A percentile compares a stretch with the other conserved stretches of the same genome.
phyloP scores from a whole-genome alignment of 345 rosid genomes.

The Lumnitzera racemosa region DNA sequence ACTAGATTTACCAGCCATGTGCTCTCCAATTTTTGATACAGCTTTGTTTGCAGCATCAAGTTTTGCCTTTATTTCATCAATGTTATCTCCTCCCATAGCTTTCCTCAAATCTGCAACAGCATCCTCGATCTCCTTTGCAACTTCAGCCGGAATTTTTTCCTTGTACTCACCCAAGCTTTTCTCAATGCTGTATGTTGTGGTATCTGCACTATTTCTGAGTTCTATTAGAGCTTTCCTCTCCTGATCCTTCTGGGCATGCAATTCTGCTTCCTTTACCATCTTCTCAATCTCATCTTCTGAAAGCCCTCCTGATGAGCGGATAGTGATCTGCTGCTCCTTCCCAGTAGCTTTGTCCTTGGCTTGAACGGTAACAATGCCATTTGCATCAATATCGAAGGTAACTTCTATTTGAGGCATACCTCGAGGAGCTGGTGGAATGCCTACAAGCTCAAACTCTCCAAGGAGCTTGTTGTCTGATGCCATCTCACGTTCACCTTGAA shows the following conservation, averaged over 20 bases:
- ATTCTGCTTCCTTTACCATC: constrained; percentile 60
- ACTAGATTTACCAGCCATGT: constrained; percentile 14
- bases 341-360: constrained; percentile 52
- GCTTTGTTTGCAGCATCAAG: constrained; percentile 28
- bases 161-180: constrained; percentile 26
- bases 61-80: constrained; percentile 22
- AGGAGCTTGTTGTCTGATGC: constrained; percentile 72
- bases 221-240: constrained; percentile 41
- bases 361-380: constrained; percentile 30
- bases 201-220: constrained; percentile 23
- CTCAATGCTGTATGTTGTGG: constrained; percentile 24
- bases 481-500: constrained; percentile 93
- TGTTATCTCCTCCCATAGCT: constrained; percentile 17
- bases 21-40: constrained; percentile 29
- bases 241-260: constrained; percentile 67
- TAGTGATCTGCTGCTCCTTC: constrained; percentile 82
- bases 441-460: constrained; percentile 83
- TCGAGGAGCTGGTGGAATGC: constrained; percentile 82
- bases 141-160: constrained; percentile 24
- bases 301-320: constrained; percentile 82
- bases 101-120: constrained; percentile 22
- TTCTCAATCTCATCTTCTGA: constrained; percentile 64
- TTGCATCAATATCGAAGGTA: constrained; percentile 29
- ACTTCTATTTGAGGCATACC: constrained; percentile 35
- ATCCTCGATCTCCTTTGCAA: constrained; percentile 23